Base-by-base conservation (phyloP, 192 early-diverging fungal genomes). In the Podila epigama region DNA sequence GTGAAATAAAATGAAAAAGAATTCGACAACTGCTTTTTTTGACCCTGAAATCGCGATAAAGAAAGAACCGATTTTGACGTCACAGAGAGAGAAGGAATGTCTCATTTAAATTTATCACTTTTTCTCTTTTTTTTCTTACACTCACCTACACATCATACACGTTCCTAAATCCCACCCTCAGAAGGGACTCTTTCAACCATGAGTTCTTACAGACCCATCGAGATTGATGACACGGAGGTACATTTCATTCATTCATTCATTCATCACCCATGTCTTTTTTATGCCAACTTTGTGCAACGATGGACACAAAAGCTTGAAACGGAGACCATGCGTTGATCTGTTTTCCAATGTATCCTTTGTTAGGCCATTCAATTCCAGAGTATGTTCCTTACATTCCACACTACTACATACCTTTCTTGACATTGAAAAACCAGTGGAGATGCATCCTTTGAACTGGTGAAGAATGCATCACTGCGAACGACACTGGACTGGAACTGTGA, bases 331-430 rank as follows among this genome's bases (percentile, higher is more conserved):
- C n/a, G n/a, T n/a, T n/a, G n/a, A n/a, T n/a, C n/a, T n/a, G n/a
- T n/a, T n/a, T n/a, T n/a, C n/a, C n/a, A n/a, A n/a, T n/a, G n/a
- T n/a, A n/a, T n/a, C n/a, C n/a, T n/a, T n/a, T n/a, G n/a, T n/a
- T n/a, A n/a, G n/a, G n/a, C n/a, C n/a, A n/a, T 48, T 6, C 73
- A 77, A 37, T 77, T 77, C 40, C 73, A 77, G 50, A 77, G 73
- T 77, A 77, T 9, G 66, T 48, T 22, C 44, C 20, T 48, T 1
- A 18, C n/a, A n/a, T n/a, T 5, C 44, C 25, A 18, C n/a, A 48
- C 42, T 20, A 2, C 20, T 22, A 22, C 44, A 22, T 22, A 48
- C n/a, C 20, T 8, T 22, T 9, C 2, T 48, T 22, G 2, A 1
- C n/a, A 48, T 22, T 22, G n/a, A 48, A 48, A 9, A 22, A 18